A percentile compares a stretch with the other conserved stretches of the same genome.
These are phyloP conservation scores for Neoascochyta sp. DNA, from an alignment of 2,329 filamentous ascomycete species.

Conservation along the genomic window DNA sequence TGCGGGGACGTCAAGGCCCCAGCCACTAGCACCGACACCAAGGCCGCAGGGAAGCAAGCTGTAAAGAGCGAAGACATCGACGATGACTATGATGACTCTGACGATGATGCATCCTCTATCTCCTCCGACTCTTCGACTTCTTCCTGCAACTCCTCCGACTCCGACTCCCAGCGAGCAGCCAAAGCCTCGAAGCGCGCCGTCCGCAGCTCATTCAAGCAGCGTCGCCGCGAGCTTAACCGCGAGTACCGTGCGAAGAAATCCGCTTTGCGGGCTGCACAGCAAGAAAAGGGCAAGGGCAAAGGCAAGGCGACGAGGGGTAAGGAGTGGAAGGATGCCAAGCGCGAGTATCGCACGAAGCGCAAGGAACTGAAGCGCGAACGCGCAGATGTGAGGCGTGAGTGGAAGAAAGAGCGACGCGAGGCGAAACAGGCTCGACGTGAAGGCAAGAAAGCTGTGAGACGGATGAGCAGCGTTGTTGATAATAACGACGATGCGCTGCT, in stretches of 20 bases:
- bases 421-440: slow-evolving; percentile 5
- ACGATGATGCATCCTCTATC: slow-evolving; percentile 19
- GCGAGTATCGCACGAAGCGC: slow-evolving; percentile 19
- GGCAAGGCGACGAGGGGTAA: slow-evolving; percentile 18
- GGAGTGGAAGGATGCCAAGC: slow-evolving; percentile 23
- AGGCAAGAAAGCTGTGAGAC: slow-evolving; percentile 4
- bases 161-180: slow-evolving; percentile 10
- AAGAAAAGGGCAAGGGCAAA: slow-evolving; percentile 16
- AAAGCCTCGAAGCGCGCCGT: slow-evolving; percentile 24
- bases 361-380: slow-evolving; percentile 17
- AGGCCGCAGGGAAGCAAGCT: not conserved
- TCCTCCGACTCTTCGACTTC: slow-evolving; percentile 24
- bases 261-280: slow-evolving; percentile 13
- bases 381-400: slow-evolving; percentile 12
- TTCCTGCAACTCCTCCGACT: slow-evolving; percentile 11
- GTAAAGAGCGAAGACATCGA: slow-evolving; percentile 5
- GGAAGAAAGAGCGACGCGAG: slow-evolving; percentile 13
- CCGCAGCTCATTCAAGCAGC: slow-evolving; percentile 15
- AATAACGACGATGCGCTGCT: too few species aligned
- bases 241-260: slow-evolving; percentile 15
- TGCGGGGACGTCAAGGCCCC: slow-evolving; percentile 4
- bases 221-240: slow-evolving; percentile 13
- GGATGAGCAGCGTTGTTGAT: slow-evolving; percentile 1
- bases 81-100: slow-evolving; percentile 11
- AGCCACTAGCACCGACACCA: slow-evolving; percentile 2